These are phyloP conservation scores for Chaetomium cochliodes DNA, from an alignment of 495 filamentous ascomycete genomes.

Conservation along the genomic window DNA sequence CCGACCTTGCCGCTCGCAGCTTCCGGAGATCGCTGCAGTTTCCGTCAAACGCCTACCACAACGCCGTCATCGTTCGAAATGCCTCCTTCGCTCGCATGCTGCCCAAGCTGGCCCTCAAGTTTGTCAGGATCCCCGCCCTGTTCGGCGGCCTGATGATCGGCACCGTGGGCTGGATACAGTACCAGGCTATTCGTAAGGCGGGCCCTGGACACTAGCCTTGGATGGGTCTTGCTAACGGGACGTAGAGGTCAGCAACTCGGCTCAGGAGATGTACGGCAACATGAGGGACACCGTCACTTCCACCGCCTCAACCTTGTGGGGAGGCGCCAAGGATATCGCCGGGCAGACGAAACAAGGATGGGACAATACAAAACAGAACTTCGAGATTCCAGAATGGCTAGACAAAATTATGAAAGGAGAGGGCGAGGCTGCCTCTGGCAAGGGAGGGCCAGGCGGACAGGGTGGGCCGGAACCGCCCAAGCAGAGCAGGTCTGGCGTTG, in stretches of 20 bases:
- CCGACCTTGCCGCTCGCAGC: constrained; percentile 59
- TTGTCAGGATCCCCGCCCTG: constrained; percentile 81
- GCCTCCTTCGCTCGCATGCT: constrained; percentile 83
- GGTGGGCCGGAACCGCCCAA: constrained; percentile 54
- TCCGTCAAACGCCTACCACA: constrained; percentile 74
- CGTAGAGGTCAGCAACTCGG: constrained; percentile 85
- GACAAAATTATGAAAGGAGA: constrained; percentile 65
- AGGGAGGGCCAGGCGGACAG: constrained; percentile 42
- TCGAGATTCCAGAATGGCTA: constrained; percentile 83
- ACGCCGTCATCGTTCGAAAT: constrained; percentile 78
- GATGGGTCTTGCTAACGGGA: neutral
- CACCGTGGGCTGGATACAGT: constrained; percentile 87
- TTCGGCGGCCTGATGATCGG: constrained; percentile 87
- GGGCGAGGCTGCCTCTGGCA: constrained; percentile 47
- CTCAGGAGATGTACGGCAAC: constrained; percentile 70
- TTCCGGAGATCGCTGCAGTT: constrained; percentile 68
- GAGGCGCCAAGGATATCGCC: constrained; percentile 68
- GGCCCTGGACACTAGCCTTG: neutral
- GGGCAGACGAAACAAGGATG: constrained; percentile 77
- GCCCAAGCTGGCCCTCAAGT: constrained; percentile 86
- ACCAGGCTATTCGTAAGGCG: constrained; percentile 84
- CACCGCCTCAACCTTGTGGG: constrained; percentile 64
- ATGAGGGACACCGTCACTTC: constrained; percentile 66
- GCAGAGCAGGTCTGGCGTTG: constrained; percentile 60
- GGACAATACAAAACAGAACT: constrained; percentile 75